Percentiles rank a stretch among this genome's conserved stretches.
These are phyloP conservation scores for Lentinula detonsa DNA, from an alignment of 768 basidiomycete genomes.

Conservation along the genomic window DNA sequence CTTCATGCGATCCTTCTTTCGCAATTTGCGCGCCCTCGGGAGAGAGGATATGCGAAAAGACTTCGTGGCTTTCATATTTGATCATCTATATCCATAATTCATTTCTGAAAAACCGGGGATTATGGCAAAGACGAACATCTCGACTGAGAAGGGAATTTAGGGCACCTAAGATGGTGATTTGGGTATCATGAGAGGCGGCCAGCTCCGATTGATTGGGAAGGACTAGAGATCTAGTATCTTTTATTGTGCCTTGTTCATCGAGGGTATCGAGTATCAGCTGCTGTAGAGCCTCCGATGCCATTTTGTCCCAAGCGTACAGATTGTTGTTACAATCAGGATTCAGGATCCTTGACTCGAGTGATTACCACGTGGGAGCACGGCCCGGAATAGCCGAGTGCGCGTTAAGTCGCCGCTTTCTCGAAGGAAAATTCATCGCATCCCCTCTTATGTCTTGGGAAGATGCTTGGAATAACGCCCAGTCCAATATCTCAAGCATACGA, in stretches of 20 bases:
- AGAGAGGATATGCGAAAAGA: constrained; percentile 67
- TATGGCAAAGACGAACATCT: constrained; percentile 48
- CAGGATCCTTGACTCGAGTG: background rate
- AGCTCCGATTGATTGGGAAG: constrained; percentile 57
- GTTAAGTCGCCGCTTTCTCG: background rate
- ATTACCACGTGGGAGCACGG: background rate
- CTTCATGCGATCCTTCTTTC: constrained; percentile 87
- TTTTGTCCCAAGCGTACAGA: constrained; percentile 17
- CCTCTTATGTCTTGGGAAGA: constrained; percentile 41
- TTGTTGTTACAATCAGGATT: background rate
- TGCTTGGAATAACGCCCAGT: constrained; percentile 59
- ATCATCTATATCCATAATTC: constrained; percentile 61
- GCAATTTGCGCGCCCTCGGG: constrained; percentile 80
- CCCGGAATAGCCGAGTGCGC: background rate
- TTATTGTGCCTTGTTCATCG: constrained; percentile 44
- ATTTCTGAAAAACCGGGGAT: constrained; percentile 4
- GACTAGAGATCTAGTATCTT: constrained; percentile 63
- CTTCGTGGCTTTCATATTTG: constrained; percentile 71
- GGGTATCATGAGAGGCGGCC: constrained; percentile 66
- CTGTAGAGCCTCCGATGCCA: constrained; percentile 72
- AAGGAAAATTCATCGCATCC: constrained; percentile 10
- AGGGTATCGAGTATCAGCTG: constrained; percentile 74
- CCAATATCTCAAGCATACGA: constrained; percentile 43
- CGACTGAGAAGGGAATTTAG: constrained; percentile 86
- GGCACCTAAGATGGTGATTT: constrained; percentile 82